phyloP scores from a whole-genome alignment of 352 stramenopile species.

The Pythium utonaiense region DNA sequence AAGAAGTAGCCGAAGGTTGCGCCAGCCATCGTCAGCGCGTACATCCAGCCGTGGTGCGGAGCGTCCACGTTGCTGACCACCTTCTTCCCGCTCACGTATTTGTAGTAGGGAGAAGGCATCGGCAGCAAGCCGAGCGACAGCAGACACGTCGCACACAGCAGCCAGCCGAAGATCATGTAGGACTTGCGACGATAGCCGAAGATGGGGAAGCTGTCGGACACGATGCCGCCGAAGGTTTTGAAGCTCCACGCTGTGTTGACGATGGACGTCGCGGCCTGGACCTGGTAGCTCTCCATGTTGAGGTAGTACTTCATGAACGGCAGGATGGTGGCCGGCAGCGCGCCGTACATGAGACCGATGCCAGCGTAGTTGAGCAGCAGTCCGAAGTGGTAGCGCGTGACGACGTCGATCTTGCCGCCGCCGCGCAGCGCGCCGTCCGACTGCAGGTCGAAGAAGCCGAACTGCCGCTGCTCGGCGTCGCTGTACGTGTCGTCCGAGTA shows the following conservation, averaged over 20 bases:
- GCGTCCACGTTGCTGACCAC: conserved; percentile 21
- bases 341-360: conserved; percentile 67
- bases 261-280: conserved; percentile 40
- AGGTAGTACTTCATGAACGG: conserved; percentile 64
- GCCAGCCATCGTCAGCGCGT: conserved; percentile 67
- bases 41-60: conserved; percentile 40
- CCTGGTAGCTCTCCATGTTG: conserved; percentile 59
- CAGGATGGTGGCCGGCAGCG: conserved; percentile 47
- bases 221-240: conserved; percentile 56
- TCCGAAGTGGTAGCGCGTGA: conserved; percentile 41
- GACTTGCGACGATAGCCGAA: conserved; percentile 59
- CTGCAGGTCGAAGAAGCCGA: conserved; percentile 60
- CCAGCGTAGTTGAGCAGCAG: conserved; percentile 67
- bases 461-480: conserved; percentile 37
- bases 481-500: conserved; percentile 30
- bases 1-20: conserved; percentile 85
- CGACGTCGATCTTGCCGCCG: conserved; percentile 47
- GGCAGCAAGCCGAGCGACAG: conserved; percentile 29
- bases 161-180: conserved; percentile 65
- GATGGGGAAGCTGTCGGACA: conserved; percentile 64
- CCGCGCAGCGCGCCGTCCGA: conserved; percentile 54
- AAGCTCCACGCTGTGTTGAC: conserved; percentile 66
- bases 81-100: conserved; percentile 6
- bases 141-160: conserved; percentile 35
- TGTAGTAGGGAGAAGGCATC: conserved; percentile 27